phyloP scores from a whole-genome alignment of 176 grass and related monocot species.

The Oryza brachyantha region DNA sequence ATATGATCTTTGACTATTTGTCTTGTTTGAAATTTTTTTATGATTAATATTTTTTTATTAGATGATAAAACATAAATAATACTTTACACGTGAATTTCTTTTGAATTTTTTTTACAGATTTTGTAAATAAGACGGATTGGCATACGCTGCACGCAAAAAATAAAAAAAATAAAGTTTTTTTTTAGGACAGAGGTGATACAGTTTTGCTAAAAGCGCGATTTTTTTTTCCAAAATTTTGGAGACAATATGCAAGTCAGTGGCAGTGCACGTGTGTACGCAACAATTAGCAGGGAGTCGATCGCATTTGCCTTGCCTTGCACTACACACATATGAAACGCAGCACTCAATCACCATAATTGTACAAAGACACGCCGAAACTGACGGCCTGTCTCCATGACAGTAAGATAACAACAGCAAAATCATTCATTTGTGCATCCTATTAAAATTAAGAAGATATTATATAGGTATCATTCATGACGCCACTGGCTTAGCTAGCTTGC shows the following conservation, averaged over 20 bases:
- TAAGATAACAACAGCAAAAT: conserved; percentile 11
- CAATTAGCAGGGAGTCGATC: neutral
- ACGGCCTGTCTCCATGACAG: conserved; percentile 41
- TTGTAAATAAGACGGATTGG: no score
- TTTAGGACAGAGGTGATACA: no score
- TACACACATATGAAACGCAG: conserved; percentile 17
- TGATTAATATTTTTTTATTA: no score
- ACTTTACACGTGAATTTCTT: no score
- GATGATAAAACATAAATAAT: no score
- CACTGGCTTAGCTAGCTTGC: neutral
- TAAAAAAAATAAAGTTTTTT: no score
- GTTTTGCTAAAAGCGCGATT: no score
- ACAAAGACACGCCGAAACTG: conserved; percentile 22
- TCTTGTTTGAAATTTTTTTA: no score
- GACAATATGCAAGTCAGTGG: neutral
- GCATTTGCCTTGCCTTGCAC: conserved; percentile 39
- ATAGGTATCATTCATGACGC: neutral
- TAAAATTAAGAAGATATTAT: neutral
- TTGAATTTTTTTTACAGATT: no score
- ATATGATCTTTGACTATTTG: no score
- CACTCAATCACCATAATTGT: conserved; percentile 12
- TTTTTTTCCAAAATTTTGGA: no score
- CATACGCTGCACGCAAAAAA: no score
- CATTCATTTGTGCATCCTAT: neutral
- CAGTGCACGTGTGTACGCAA: neutral